phyloP scores from a whole-genome alignment of 177 flowering plant genomes.

The Vitis hybrid region DNA sequence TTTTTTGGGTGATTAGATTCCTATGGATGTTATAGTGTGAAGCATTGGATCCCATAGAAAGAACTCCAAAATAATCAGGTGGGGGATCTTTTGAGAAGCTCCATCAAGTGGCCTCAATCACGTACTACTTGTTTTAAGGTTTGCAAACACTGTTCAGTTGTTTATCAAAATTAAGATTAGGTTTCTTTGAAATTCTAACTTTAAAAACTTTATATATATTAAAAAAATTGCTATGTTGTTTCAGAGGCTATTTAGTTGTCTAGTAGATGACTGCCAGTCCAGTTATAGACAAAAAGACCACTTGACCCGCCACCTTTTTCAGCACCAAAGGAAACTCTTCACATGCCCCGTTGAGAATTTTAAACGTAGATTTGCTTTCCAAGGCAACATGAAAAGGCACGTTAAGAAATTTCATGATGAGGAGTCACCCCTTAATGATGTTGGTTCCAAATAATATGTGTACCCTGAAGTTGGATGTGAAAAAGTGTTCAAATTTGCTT shows the following conservation, averaged over 20 bases:
- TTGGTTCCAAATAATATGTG: conserved; percentile 30
- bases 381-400: conserved; percentile 71
- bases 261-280: conserved; percentile 65
- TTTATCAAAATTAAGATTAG: background rate
- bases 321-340: conserved; percentile 70
- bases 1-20: background rate
- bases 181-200: background rate
- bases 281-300: conserved; percentile 89
- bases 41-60: conserved; percentile 94
- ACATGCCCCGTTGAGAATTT: conserved; percentile 65
- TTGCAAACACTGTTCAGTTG: conserved; percentile 21
- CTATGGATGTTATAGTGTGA: conserved; percentile 50
- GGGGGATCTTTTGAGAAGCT: conserved; percentile 99
- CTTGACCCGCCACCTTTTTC: conserved; percentile 66
- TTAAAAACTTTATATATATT: background rate
- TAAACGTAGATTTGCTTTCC: conserved; percentile 39
- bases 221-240: background rate
- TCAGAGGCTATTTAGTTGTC: conserved; percentile 76
- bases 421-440: conserved; percentile 16
- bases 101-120: conserved; percentile 86
- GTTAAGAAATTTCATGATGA: conserved; percentile 55
- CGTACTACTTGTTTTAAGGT: conserved; percentile 48
- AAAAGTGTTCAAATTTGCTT: conserved; percentile 65
- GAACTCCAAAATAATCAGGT: conserved; percentile 99
- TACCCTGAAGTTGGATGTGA: conserved; percentile 73